Evolutionary conservation across 1,284 basidiomycete species (phyloP), one percentile per base, ranked within the genome.

Genomic region (Malassezia psittaci): DNA sequence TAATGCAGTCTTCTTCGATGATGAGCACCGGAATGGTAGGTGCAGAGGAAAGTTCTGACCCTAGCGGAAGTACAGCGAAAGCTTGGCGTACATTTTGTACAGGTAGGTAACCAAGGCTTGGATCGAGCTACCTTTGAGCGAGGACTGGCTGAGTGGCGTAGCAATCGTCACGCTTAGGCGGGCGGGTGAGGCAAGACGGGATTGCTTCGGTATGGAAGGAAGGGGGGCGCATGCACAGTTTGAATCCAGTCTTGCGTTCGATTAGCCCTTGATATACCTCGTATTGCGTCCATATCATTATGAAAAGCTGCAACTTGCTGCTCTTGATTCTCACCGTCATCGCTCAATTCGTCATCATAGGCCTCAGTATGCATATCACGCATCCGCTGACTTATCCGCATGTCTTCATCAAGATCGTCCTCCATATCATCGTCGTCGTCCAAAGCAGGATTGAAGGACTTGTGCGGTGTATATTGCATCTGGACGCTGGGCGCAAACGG

Each of bases 401-500:
- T 68, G 60, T 76, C 76, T 49, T 75, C 57, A 59, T 76, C 75
- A 21, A 72, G 72, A 51, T 76, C 76, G n/a, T 73, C 72, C 42
- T 64, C 67, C 38, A 68, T 67, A 18, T 63, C 65, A 44, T 68
- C 45, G 32, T 72, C 69, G 54, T 63, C 66, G 51, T 81, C 81
- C 11, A 86, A 78, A 61, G 87, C 84, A 15, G 80, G 77, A 3
- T 81, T 83, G 38, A 71, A 47, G 40, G 68, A 63, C 7, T 58
- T 59, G 39, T 81, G 75, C 0, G 90, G 89, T 1, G 88, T 85
- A 48, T 87, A 83, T 45, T 90, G 88, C 80, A 94, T 82, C 57
- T 84, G 85, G 0, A 89, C 88, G 8, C 88, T 88, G 0, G 93
- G 93, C 0, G 88, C 89, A 60, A 84, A 82, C 2, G 82, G 82